These are phyloP conservation scores for Pseudocercospora fijiensis DNA, from an alignment of 2,329 filamentous ascomycete genomes.

Conservation along the genomic window DNA sequence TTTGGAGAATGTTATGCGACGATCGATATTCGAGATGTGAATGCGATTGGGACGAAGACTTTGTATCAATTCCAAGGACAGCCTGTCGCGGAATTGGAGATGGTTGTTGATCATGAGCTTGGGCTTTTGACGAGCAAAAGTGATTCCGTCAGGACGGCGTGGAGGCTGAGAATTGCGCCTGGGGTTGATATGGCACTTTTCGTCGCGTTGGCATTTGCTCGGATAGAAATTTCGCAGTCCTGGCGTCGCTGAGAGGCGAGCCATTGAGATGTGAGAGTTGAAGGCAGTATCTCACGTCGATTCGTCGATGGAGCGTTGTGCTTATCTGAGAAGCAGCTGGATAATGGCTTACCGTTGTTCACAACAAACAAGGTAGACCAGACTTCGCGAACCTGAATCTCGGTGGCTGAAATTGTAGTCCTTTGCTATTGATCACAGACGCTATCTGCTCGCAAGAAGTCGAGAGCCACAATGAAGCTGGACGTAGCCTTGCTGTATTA, in stretches of 20 bases:
- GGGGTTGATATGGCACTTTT: not conserved
- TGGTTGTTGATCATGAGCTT: not conserved
- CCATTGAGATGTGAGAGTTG: not conserved
- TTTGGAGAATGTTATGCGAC: not conserved
- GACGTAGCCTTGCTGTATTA: no score
- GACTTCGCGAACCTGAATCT: no score
- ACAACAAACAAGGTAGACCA: no score
- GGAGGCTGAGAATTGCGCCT: not conserved
- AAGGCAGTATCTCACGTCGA: not conserved
- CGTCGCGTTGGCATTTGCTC: not conserved
- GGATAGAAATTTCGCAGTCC: not conserved
- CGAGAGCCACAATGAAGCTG: no score
- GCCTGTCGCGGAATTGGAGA: not conserved
- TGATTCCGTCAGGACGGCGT: not conserved
- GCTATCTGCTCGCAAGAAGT: no score
- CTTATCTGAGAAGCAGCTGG: no score
- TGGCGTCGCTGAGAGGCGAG: not conserved
- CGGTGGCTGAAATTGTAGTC: no score
- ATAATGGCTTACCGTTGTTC: no score
- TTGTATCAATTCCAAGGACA: not conserved
- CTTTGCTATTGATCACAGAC: no score
- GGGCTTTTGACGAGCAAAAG: not conserved
- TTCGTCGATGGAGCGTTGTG: no score
- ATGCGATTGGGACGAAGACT: not conserved
- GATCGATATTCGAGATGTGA: not conserved